A percentile compares a stretch with the other conserved stretches of the same genome.
phyloP scores from a whole-genome alignment of 176 grass and related monocot species.

The Triticum turgidum region DNA sequence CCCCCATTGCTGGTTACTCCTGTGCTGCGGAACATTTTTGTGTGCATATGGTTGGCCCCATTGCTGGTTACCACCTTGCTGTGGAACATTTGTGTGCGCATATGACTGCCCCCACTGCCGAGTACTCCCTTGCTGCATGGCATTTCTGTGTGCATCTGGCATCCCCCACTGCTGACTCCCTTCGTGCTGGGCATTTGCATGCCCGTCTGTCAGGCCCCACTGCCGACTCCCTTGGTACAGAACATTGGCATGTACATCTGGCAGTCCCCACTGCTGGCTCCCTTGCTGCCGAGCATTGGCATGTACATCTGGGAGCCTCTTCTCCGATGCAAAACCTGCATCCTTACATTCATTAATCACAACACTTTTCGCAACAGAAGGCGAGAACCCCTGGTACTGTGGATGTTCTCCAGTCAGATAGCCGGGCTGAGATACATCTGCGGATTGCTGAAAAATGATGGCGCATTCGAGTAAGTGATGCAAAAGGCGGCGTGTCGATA shows the following conservation, averaged over 20 bases:
- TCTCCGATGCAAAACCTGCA: background rate
- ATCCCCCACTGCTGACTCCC: background rate
- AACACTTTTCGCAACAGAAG: slow-evolving; percentile 10
- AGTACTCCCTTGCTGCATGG: background rate
- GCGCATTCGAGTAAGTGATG: background rate
- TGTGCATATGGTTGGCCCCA: background rate
- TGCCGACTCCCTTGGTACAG: background rate
- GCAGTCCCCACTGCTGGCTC: background rate
- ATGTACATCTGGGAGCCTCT: background rate
- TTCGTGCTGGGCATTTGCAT: background rate
- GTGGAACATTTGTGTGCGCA: background rate
- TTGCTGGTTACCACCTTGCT: background rate
- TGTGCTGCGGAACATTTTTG: background rate
- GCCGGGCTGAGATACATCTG: background rate
- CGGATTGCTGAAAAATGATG: slow-evolving; percentile 18
- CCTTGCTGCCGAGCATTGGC: background rate
- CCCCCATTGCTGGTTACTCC: background rate
- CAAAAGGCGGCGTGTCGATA: background rate
- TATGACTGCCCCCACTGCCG: background rate
- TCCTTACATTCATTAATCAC: background rate
- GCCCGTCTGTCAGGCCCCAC: background rate
- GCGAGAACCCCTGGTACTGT: background rate
- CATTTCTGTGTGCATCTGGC: background rate
- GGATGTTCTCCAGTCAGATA: slow-evolving; percentile 25
- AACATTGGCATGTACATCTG: background rate